These are phyloP conservation scores for Jimgerdemannia flammicorona DNA, from an alignment of 192 early-diverging fungal genomes.

Conservation along the genomic window DNA sequence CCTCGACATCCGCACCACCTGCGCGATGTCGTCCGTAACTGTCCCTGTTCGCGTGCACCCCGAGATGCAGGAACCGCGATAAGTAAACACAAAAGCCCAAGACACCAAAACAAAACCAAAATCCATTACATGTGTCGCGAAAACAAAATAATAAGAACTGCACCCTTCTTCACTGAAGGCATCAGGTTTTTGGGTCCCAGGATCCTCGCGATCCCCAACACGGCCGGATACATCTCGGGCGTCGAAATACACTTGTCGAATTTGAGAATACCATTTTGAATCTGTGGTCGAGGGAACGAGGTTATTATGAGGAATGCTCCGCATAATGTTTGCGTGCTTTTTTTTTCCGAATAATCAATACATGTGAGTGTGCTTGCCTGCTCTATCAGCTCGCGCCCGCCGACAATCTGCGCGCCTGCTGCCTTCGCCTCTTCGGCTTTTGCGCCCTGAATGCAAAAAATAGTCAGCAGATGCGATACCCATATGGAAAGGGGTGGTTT, in stretches of 20 bases:
- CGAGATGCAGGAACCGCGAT: not conserved
- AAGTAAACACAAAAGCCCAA: too few relatives aligned
- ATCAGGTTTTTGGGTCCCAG: slow-evolving; percentile 96
- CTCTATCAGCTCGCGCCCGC: slow-evolving; percentile 82
- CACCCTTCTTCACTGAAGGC: slow-evolving; percentile 82
- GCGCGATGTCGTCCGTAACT: slow-evolving; percentile 73
- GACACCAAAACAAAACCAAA: too few relatives aligned
- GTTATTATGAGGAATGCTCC: slow-evolving; percentile 8
- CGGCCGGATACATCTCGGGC: slow-evolving; percentile 83
- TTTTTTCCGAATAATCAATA: too few relatives aligned
- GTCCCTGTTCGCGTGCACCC: slow-evolving; percentile 37
- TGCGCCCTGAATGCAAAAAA: slow-evolving; percentile 38
- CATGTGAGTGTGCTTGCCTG: slow-evolving; percentile 27
- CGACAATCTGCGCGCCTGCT: slow-evolving; percentile 82
- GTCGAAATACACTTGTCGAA: slow-evolving; percentile 89
- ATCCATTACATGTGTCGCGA: too few relatives aligned
- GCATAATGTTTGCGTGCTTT: too few relatives aligned
- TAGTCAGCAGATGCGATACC: too few relatives aligned
- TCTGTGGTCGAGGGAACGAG: not conserved
- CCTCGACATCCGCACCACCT: slow-evolving; percentile 57
- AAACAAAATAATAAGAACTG: not conserved
- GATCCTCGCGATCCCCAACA: slow-evolving; percentile 83
- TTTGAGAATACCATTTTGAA: slow-evolving; percentile 54
- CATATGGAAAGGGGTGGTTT: not conserved
- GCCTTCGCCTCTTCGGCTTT: slow-evolving; percentile 75